Evolutionary conservation across 495 filamentous ascomycete species (phyloP).

Genomic region (Tuber umbilicatum): DNA sequence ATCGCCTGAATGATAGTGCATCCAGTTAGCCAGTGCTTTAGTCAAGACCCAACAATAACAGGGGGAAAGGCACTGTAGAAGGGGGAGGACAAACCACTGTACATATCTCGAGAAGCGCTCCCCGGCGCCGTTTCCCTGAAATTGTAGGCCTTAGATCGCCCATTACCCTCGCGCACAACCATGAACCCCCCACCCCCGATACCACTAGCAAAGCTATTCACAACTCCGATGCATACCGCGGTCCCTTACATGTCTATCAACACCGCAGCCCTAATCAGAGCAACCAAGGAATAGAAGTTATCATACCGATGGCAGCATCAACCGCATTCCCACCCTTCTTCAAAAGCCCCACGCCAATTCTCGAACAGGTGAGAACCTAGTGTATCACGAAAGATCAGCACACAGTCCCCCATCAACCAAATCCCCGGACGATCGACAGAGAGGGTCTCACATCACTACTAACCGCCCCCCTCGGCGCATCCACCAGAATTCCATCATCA

Average conservation of each 20-base stretch:
- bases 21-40: not conserved
- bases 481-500: slow-evolving; percentile 30
- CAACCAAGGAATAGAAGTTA: not conserved
- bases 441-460: slow-evolving; percentile 33
- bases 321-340: slow-evolving; percentile 40
- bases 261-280: not conserved
- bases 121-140: slow-evolving; percentile 39
- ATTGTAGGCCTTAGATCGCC: slow-evolving; percentile 38
- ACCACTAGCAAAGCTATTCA: slow-evolving; percentile 39
- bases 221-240: slow-evolving; percentile 34
- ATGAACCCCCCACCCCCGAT: slow-evolving; percentile 41
- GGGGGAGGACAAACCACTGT: slow-evolving; percentile 25
- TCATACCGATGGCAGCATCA: slow-evolving; percentile 37
- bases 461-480: slow-evolving; percentile 34
- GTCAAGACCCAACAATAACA: not conserved
- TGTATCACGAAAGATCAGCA: not conserved
- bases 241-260: slow-evolving; percentile 22
- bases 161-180: slow-evolving; percentile 33
- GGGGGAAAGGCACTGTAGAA: not conserved
- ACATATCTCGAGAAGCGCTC: slow-evolving; percentile 36
- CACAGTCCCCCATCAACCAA: not conserved
- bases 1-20: slow-evolving; percentile 13
- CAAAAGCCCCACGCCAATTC: slow-evolving; percentile 37
- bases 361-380: slow-evolving; percentile 22
- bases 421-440: not conserved